phyloP scores from a whole-genome alignment of 225 moss, liverwort and hornwort species.

The Polytrichum formosum region DNA sequence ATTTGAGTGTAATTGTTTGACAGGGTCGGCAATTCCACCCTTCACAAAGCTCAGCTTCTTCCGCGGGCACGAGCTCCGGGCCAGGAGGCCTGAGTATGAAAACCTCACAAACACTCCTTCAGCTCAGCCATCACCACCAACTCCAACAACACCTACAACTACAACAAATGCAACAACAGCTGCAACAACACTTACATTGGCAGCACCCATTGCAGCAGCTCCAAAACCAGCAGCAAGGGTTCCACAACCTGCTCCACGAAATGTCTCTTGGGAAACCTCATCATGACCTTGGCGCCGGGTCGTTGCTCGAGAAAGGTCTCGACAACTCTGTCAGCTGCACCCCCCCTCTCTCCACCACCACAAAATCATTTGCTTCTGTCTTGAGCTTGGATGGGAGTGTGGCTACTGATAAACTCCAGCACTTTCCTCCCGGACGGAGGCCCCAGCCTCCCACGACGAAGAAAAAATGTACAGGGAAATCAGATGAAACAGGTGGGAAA shows the following conservation, averaged over 20 bases:
- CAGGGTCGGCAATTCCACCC: conserved; percentile 45
- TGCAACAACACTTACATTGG: conserved; percentile 31
- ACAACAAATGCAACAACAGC: conserved; percentile 24
- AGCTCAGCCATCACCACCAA: conserved; percentile 14
- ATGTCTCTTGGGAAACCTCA: conserved; percentile 24
- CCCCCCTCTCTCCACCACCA: conserved; percentile 37
- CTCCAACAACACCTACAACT: conserved; percentile 16
- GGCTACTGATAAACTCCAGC: conserved; percentile 37
- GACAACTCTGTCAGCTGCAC: conserved; percentile 50
- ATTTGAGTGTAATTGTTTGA: background rate
- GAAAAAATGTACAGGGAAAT: conserved; percentile 26
- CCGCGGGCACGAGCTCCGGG: conserved; percentile 55
- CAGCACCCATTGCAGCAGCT: conserved; percentile 11
- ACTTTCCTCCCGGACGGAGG: conserved; percentile 8
- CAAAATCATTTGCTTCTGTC: conserved; percentile 44
- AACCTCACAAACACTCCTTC: conserved; percentile 5
- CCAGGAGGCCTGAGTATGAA: conserved; percentile 37
- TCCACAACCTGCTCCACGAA: conserved; percentile 41
- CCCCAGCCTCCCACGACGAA: conserved; percentile 4
- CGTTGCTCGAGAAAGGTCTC: conserved; percentile 33
- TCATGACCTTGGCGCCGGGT: conserved; percentile 16
- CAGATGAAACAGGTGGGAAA: conserved; percentile 22
- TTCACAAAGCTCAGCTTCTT: conserved; percentile 51
- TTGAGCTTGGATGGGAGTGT: conserved; percentile 61
- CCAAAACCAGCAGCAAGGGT: conserved; percentile 22